Evolutionary conservation across 2,329 filamentous ascomycete genomes (phyloP), one percentile per base, ranked within the genome.

Genomic region (Cercospora zeina): DNA sequence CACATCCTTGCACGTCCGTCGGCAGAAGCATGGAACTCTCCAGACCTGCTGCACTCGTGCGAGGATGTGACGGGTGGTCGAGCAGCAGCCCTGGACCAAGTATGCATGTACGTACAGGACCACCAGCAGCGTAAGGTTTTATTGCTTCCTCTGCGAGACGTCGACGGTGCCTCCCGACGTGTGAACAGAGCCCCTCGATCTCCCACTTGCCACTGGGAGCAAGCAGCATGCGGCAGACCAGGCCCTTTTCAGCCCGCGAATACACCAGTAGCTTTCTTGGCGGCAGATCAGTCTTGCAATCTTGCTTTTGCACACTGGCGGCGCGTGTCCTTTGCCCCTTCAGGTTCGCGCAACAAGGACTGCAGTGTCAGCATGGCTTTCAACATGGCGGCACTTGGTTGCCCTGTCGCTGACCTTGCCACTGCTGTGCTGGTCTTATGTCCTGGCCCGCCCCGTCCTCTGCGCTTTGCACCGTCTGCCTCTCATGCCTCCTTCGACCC

Each of bases 291-390:
- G 49, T 45, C 60, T 62, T 62, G 54, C 60, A 59, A 58, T 45
- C 60, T 62, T 62, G 54, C 60, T 58, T 58, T 50, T 34, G 34
- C 31, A 50, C 3, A 49, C 42, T 45, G 45, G 54, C 42, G 30
- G 55, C 54, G 55, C 53, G n/a, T 55, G 36, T 54, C 54, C 33
- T 51, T 62, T 53, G 54, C 59, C 56, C 49, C 11, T 54, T 50
- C 47, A 45, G 60, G 54, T 62, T 54, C 59, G 59, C 59, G 54
- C 59, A 62, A 51, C 45, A 31, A 54, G 42, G 56, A 53, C 42
- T 47, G 54, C 42, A 50, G 47, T 62, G 60, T 62, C 56, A 58
- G 60, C 60, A 57, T 58, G 56, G 60, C 60, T 54, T 51, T 58
- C 55, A 62, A 39, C 60, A 62, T 59, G 50, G 49, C 39, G 51